Evolutionary conservation across 2,329 filamentous ascomycete genomes (phyloP), one percentile per base, ranked within the genome.

Genomic region (Phyllosticta ampelicida): DNA sequence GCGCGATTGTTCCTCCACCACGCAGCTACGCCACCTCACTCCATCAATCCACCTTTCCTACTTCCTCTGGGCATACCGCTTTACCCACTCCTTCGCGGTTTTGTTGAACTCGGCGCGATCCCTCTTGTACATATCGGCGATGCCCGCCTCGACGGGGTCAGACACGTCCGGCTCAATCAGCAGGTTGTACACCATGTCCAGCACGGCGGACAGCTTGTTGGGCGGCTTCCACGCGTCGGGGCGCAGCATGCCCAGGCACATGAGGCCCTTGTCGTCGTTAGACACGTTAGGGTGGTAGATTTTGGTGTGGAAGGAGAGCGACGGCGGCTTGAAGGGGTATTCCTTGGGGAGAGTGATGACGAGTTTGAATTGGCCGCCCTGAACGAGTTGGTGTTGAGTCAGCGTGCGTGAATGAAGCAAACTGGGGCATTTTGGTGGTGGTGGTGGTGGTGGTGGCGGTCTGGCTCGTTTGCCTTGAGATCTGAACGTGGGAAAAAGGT

Each of bases 201-300:
- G 81, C 26, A 96, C 89, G 56, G 83, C 82, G 51, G 75, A 74
- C 63, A 96, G 81, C 75, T 86, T 87, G 67, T 86, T 88, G 61
- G 86, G 86, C 18, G 91, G 91, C 79, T 96, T 96, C 91, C 91
- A 96, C 74, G 89, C 86, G 67, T 95, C 90, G 28, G 86, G 73
- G 70, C 91, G 89, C 65, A 96, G 83, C 73, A 91, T 82, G 61
- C 83, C 85, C 51, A 96, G 79, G 74, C 91, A 96, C 83, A 96
- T 89, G 74, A 81, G 86, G 62, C 91, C 91, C 64, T 84, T 82
- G 68, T 82, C 81, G 73, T 95, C 90, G 79, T 95, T 94, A 68
- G 86, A 90, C 60, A 96, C 83, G 75, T 96, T 96, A 51, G 91
- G 90, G 77, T 96, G 91, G 81, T 95, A 96, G 78, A 96, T 88